Evolutionary conservation across 805 yeast species (phyloP).

Genomic region (Kluyveromyces starmeri): DNA sequence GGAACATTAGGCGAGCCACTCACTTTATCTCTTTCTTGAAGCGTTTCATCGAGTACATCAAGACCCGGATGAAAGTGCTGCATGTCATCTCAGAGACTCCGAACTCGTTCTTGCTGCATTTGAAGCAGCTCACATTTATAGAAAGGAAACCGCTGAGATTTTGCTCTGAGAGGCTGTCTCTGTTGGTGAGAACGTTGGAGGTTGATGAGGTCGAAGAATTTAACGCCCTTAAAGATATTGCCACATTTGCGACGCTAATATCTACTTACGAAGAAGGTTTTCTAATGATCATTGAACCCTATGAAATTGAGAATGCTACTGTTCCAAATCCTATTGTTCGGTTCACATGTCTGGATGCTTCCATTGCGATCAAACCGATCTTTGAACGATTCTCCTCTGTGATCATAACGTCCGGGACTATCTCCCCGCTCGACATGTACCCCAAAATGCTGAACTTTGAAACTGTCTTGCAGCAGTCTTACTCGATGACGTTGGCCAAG

Average conservation of each 20-base stretch:
- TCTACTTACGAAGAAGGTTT: conserved; percentile 94
- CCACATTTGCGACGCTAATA: conserved; percentile 91
- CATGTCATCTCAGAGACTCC: conserved; percentile 99
- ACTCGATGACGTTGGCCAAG: conserved; percentile 90
- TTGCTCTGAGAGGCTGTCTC: conserved; percentile 84
- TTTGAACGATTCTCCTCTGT: conserved; percentile 90
- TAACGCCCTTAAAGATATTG: conserved; percentile 87
- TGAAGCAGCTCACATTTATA: conserved; percentile 86
- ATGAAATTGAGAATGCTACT: conserved; percentile 87
- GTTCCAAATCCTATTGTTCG: conserved; percentile 95
- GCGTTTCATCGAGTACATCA: conserved; percentile 86
- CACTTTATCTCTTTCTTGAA: conserved; percentile 91
- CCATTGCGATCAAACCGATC: conserved; percentile 94
- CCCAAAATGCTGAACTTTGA: conserved; percentile 93
- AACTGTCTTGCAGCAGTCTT: conserved; percentile 89
- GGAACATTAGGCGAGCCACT: conserved; percentile 93
- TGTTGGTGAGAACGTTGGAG: conserved; percentile 83
- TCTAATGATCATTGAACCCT: conserved; percentile 86
- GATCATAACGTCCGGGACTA: conserved; percentile 94
- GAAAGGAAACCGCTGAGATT: conserved; percentile 87
- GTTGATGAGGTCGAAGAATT: conserved; percentile 84
- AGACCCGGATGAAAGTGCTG: conserved; percentile 93
- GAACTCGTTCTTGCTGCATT: conserved; percentile 79
- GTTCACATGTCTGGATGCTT: conserved; percentile 93
- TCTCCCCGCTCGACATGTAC: conserved; percentile 97